phyloP scores from a whole-genome alignment of 768 basidiomycete species.

The Rhizopogon vinicolor region DNA sequence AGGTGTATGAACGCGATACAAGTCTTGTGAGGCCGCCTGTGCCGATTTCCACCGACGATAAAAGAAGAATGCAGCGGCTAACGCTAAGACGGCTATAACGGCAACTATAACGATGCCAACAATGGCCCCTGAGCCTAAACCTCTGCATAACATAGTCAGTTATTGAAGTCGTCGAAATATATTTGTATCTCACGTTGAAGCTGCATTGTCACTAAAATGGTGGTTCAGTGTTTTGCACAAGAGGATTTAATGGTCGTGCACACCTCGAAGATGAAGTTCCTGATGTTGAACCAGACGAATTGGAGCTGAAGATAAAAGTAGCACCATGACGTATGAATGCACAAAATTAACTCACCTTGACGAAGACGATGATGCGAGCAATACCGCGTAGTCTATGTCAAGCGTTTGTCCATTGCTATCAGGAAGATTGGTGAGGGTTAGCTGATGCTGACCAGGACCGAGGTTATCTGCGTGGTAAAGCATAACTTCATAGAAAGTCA shows the following conservation, averaged over 20 bases:
- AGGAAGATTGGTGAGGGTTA: conserved; percentile 31
- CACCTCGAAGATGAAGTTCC: conserved; percentile 1
- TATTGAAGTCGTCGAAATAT: background rate
- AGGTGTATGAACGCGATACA: conserved; percentile 8
- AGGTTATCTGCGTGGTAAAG: conserved; percentile 32
- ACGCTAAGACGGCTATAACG: conserved; percentile 9
- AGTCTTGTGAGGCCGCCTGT: conserved; percentile 8
- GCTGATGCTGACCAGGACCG: conserved; percentile 33
- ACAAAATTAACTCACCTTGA: conserved; percentile 10
- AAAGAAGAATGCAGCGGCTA: conserved; percentile 16
- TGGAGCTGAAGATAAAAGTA: background rate
- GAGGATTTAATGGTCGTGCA: background rate
- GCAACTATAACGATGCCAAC: conserved; percentile 16
- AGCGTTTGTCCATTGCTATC: conserved; percentile 13
- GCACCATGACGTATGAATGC: background rate
- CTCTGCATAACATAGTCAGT: conserved; percentile 6
- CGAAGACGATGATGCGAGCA: conserved; percentile 10
- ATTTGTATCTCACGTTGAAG: conserved; percentile 9
- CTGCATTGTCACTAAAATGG: background rate
- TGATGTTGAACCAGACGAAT: background rate
- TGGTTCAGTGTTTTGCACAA: background rate
- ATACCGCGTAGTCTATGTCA: conserved; percentile 29
- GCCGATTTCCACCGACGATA: conserved; percentile 25
- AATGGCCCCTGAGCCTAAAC: conserved; percentile 17
- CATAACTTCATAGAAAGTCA: conserved; percentile 23